Percentiles rank a stretch among this genome's conserved stretches.
These are phyloP conservation scores for Scleroderma citrinum DNA, from an alignment of 768 basidiomycete genomes.

Conservation along the genomic window DNA sequence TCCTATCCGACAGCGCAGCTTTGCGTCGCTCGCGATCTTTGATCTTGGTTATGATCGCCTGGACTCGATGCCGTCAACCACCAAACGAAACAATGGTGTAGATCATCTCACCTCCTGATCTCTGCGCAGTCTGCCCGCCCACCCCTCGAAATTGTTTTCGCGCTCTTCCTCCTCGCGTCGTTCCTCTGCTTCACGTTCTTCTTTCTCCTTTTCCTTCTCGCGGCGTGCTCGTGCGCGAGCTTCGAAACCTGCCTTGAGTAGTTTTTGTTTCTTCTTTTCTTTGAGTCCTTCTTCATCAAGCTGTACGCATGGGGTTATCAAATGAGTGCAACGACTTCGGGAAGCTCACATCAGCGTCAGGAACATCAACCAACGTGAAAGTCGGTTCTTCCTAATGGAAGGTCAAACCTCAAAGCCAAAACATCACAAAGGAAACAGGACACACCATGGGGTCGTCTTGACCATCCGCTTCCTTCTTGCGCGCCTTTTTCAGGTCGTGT, in stretches of 20 bases:
- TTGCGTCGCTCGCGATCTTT: conserved; percentile 75
- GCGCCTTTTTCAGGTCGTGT: conserved; percentile 61
- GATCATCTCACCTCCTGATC: conserved; percentile 69
- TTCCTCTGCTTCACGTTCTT: conserved; percentile 56
- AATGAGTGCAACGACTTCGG: background rate
- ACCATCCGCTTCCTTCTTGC: conserved; percentile 75
- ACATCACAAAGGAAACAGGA: background rate
- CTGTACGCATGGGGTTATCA: conserved; percentile 27
- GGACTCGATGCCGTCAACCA: background rate
- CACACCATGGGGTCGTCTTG: conserved; percentile 57
- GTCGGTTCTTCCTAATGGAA: conserved; percentile 64
- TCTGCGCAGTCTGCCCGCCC: conserved; percentile 65
- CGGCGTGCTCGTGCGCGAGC: conserved; percentile 77
- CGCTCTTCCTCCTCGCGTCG: conserved; percentile 69
- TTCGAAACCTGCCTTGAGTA: conserved; percentile 91
- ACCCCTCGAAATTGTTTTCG: conserved; percentile 59
- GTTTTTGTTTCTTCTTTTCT: conserved; percentile 90
- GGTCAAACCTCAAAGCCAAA: background rate
- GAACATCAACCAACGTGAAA: conserved; percentile 88
- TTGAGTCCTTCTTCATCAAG: conserved; percentile 87
- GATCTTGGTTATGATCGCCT: conserved; percentile 80
- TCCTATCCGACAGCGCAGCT: conserved; percentile 82
- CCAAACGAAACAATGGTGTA: background rate
- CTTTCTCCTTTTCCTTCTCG: conserved; percentile 84
- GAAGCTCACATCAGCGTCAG: conserved; percentile 71